These are phyloP conservation scores for Botryotinia convoluta DNA, from an alignment of 2,329 filamentous ascomycete species.

Conservation along the genomic window DNA sequence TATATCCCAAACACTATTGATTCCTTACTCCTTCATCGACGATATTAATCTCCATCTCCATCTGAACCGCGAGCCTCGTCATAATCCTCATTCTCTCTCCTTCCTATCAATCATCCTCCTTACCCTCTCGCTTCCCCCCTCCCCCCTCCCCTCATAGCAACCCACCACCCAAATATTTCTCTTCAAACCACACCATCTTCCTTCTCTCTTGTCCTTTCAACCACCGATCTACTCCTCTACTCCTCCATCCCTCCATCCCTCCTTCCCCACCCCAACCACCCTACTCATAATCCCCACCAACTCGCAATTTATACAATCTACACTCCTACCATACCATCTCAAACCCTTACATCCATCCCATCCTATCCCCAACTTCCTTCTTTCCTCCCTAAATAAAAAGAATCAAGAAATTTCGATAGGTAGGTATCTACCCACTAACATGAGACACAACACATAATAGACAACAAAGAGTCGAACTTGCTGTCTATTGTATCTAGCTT, in stretches of 20 bases:
- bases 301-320: not conserved
- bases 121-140: not conserved
- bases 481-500: not conserved
- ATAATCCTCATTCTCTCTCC: not conserved
- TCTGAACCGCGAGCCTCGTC: not conserved
- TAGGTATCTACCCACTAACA: not conserved
- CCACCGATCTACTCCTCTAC: no score
- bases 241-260: not conserved
- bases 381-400: not conserved
- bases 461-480: not conserved
- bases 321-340: not conserved
- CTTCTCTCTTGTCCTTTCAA: no score
- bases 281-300: not conserved
- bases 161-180: not conserved
- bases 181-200: not conserved
- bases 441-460: rapidly evolving
- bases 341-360: not conserved
- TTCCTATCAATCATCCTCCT: not conserved
- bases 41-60: not conserved
- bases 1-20: no score
- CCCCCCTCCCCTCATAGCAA: not conserved
- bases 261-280: no score
- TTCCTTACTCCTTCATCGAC: not conserved
- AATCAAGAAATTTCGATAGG: not conserved
- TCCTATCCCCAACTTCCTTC: not conserved